phyloP scores from a whole-genome alignment of 164 flowering plant species.

The Piper longum region DNA sequence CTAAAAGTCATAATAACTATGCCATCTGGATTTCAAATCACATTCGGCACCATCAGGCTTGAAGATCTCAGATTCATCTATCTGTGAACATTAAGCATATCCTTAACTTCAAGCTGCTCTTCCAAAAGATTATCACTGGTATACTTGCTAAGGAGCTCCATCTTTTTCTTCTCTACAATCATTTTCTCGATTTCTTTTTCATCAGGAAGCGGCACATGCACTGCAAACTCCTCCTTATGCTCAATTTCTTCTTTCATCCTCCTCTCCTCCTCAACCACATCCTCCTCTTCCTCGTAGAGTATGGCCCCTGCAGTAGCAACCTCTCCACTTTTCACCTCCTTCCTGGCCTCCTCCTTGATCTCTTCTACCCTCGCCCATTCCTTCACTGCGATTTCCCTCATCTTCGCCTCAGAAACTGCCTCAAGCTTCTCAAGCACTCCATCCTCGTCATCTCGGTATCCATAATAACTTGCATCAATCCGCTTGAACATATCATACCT shows the following conservation, averaged over 20 bases:
- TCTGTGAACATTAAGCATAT: constrained; percentile 69
- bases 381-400: constrained; percentile 48
- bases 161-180: constrained; percentile 93
- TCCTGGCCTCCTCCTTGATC: constrained; percentile 65
- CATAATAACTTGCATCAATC: constrained; percentile 90
- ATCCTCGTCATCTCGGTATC: constrained; percentile 88
- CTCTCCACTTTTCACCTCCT: constrained; percentile 70
- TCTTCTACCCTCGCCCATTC: constrained; percentile 71
- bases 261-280: constrained; percentile 79
- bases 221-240: constrained; percentile 62
- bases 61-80: constrained; percentile 8
- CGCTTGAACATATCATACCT: constrained; percentile 81
- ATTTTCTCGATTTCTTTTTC: constrained; percentile 89
- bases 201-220: constrained; percentile 84
- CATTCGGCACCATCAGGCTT: too few species aligned
- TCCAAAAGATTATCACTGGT: constrained; percentile 50
- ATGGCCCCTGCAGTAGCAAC: constrained; percentile 30
- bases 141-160: constrained; percentile 69
- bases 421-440: constrained; percentile 66
- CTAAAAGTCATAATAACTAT: too few species aligned
- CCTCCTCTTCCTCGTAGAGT: constrained; percentile 74
- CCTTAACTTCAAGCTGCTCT: constrained; percentile 77
- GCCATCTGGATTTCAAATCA: too few species aligned
- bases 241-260: constrained; percentile 21
- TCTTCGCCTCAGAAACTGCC: constrained; percentile 52